Conservation (phyloP, 495 filamentous ascomycete genomes). For the Talaromyces trachyspermus region DNA sequence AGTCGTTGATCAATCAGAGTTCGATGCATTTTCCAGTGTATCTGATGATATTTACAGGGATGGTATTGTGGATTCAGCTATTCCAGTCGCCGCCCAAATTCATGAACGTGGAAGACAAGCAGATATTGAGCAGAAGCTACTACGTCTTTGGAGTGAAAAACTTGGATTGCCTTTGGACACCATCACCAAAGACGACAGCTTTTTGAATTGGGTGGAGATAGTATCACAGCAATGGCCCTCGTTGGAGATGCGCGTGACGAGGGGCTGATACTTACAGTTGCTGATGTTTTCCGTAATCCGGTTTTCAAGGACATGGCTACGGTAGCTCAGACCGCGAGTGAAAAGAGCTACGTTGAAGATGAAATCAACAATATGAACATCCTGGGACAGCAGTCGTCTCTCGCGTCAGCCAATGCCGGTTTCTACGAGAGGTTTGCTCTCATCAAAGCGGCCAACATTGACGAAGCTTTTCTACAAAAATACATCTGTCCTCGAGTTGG, state of each 20-base stretch:
- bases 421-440: conserved; percentile 39
- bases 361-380: conserved; percentile 13
- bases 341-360: conserved; percentile 8
- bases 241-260: conserved; percentile 50
- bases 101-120: conserved; percentile 10
- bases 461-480: conserved; percentile 35
- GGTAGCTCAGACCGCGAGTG: conserved; percentile 21
- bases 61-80: neutral
- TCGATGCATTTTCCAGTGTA: conserved; percentile 3
- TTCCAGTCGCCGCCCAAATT: conserved; percentile 7
- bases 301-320: conserved; percentile 41
- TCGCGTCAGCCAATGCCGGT: conserved; percentile 5
- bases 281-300: conserved; percentile 42
- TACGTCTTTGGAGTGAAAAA: conserved; percentile 39
- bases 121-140: conserved; percentile 31
- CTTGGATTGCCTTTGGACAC: conserved; percentile 32
- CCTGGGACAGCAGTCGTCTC: conserved; percentile 6
- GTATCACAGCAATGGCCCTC: conserved; percentile 63
- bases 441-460: conserved; percentile 30
- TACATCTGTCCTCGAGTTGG: conserved; percentile 47
- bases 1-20: neutral
- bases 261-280: conserved; percentile 48
- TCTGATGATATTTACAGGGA: conserved; percentile 6
- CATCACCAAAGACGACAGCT: conserved; percentile 36
- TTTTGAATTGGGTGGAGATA: conserved; percentile 45